Percentiles rank a stretch among this genome's conserved stretches.
phyloP scores from a whole-genome alignment of 2,329 filamentous ascomycete species.

The Geosmithia flava region DNA sequence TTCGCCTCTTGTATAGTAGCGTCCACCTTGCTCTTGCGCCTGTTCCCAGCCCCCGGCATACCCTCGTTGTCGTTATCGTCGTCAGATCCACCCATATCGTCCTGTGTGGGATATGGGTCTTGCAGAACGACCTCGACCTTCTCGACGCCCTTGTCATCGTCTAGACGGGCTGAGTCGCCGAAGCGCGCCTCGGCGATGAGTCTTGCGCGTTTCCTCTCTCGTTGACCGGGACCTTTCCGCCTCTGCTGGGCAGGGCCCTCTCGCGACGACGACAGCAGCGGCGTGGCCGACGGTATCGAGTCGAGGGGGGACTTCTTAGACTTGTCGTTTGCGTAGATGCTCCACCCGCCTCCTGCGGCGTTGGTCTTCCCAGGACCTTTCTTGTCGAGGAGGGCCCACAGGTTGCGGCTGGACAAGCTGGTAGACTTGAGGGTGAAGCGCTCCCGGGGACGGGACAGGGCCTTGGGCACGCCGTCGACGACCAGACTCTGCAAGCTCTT shows the following conservation, averaged over 20 bases:
- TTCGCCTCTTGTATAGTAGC: conserved; percentile 16
- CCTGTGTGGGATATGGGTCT: conserved; percentile 37
- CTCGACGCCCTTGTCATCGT: conserved; percentile 50
- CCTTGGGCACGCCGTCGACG: conserved; percentile 69
- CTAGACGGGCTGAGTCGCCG: conserved; percentile 42
- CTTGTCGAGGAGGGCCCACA: conserved; percentile 56
- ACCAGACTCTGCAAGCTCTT: conserved; percentile 59
- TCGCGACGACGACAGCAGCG: conserved; percentile 21
- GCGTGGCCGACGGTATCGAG: conserved; percentile 29
- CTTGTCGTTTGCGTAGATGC: conserved; percentile 59
- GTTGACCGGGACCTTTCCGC: conserved; percentile 8
- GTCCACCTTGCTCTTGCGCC: conserved; percentile 21
- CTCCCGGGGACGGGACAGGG: conserved; percentile 61
- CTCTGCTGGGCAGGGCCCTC: conserved; percentile 4
- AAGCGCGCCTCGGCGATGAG: conserved; percentile 58
- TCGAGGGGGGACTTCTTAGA: conserved; percentile 42
- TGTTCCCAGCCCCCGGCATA: conserved; percentile 3
- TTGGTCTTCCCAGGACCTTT: conserved; percentile 60
- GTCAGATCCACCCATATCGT: conserved; percentile 3
- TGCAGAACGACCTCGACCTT: conserved; percentile 46
- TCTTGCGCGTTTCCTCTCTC: conserved; percentile 40
- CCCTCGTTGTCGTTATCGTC: conserved; percentile 3
- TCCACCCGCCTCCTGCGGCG: conserved; percentile 65
- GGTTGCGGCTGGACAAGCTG: conserved; percentile 56
- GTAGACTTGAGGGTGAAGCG: conserved; percentile 59